Base-by-base conservation (phyloP, 192 early-diverging fungal genomes). In the Podila minutissima region DNA sequence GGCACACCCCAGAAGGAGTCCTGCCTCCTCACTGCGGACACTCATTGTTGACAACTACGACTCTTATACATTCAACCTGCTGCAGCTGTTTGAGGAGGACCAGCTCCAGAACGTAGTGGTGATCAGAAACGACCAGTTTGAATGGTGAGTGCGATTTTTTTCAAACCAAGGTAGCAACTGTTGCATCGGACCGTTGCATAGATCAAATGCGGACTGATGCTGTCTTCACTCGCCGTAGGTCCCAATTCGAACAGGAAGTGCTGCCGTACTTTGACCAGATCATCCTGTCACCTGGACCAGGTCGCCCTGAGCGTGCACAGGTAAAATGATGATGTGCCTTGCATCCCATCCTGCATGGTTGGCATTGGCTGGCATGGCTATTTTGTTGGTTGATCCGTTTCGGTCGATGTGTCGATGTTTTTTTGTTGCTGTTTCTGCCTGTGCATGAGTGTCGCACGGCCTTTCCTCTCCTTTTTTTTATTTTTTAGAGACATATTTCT, bases 21-120 rank as follows among this genome's bases (percentile, higher is more conserved):
- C 8, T 26, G 22, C 29, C 41, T 12, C 51, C 26, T 32, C 71
- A 17, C 58, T 90, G 63, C 81, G 90, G 15, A 90, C 91, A 1
- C 82, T 99, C 26, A 92, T 99, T 59, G 90, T 99, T 60, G 97
- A 99, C 83, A 97, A 99, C 87, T 97, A 97, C 75, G 97, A 99
- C 83, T 97, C 96, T 17, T 99, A 99, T 78, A 99, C 97, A 2
- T 95, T 96, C 84, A 99, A 99, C 79, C 86, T 99, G n/a, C 78
- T 94, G 61, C 95, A 96, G 74, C 85, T 96, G 29, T 90, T 88
- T 55, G 64, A 72, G 11, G 50, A 75, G 20, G 66, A 72, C 7
- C 86, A 87, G 35, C 68, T 83, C 6, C 51, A 63, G 24, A 81
- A 89, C 33, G 90, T 96, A 0, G 85, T 97, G 7, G 93, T 98